phyloP scores from a whole-genome alignment of 2,329 filamentous ascomycete genomes.

The Aspergillus uvarum region DNA sequence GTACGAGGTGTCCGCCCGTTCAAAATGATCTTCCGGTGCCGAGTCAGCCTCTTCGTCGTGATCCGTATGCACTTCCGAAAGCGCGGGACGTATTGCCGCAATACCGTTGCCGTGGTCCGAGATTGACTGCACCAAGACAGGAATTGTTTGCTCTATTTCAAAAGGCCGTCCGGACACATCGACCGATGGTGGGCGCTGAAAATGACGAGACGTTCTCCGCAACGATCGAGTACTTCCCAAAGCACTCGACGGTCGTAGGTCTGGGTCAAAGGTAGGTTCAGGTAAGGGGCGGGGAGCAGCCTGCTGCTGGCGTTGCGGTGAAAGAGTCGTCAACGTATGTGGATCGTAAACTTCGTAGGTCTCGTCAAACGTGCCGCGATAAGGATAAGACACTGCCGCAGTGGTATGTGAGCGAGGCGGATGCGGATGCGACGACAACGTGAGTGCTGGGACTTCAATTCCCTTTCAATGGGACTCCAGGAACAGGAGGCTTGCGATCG shows the following conservation, averaged over 20 bases:
- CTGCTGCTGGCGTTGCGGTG: constrained; percentile 51
- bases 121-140: constrained; percentile 27
- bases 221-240: constrained; percentile 54
- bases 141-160: constrained; percentile 28
- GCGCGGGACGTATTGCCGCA: constrained; percentile 29
- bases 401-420: constrained; percentile 22
- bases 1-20: constrained; percentile 47
- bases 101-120: constrained; percentile 20
- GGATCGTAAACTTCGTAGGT: constrained; percentile 55
- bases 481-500: constrained; percentile 1
- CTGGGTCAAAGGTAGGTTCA: constrained; percentile 40
- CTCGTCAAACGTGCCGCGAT: constrained; percentile 50
- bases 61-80: constrained; percentile 37
- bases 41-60: constrained; percentile 29
- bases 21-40: constrained; percentile 31
- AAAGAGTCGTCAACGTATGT: constrained; percentile 44
- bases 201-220: constrained; percentile 51
- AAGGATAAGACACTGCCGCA: constrained; percentile 46
- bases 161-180: constrained; percentile 37
- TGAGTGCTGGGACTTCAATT: constrained; percentile 18
- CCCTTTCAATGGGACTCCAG: constrained; percentile 2
- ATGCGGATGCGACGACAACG: constrained; percentile 36
- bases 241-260: constrained; percentile 53
- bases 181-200: constrained; percentile 46
- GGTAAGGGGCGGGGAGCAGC: constrained; percentile 42